Percentiles rank a stretch among this genome's conserved stretches.
These are phyloP conservation scores for Phyllosticta capitalensis DNA, from an alignment of 2,329 filamentous ascomycete species.

Conservation along the genomic window DNA sequence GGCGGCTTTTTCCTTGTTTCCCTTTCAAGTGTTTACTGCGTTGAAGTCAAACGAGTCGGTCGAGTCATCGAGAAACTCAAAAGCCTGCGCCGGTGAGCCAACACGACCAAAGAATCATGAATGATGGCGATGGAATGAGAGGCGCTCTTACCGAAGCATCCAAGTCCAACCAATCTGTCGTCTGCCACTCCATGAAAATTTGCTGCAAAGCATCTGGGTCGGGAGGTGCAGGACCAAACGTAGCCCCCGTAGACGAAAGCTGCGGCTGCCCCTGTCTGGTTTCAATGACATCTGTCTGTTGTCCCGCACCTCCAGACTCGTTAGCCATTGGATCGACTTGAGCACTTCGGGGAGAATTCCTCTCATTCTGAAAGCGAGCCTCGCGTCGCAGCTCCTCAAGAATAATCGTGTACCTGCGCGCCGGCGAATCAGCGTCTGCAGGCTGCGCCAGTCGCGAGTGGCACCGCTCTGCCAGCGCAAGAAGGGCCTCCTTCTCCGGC, in stretches of 20 bases:
- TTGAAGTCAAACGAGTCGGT: too few relatives aligned
- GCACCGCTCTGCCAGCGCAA: conserved; percentile 35
- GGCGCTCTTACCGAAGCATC: conserved; percentile 20
- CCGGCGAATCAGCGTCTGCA: conserved; percentile 38
- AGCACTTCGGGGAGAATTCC: not conserved
- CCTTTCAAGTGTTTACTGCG: too few relatives aligned
- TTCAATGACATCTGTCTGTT: conserved; percentile 17
- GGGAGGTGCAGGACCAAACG: too few relatives aligned
- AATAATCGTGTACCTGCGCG: conserved; percentile 40
- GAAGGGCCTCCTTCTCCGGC: too few relatives aligned
- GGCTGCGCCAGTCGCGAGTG: conserved; percentile 37
- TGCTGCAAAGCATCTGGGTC: too few relatives aligned
- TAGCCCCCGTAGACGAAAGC: too few relatives aligned
- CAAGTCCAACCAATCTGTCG: conserved; percentile 26
- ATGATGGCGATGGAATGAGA: too few relatives aligned
- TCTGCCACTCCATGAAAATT: conserved; percentile 20
- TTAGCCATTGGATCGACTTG: not conserved
- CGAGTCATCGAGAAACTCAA: conserved; percentile 4
- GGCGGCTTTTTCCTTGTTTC: too few relatives aligned
- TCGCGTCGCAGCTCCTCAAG: conserved; percentile 37
- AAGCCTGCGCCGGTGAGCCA: too few relatives aligned
- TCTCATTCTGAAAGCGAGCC: conserved; percentile 20
- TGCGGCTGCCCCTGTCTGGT: conserved; percentile 18
- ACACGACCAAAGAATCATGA: too few relatives aligned
- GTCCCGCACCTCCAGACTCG: not conserved